phyloP scores from a whole-genome alignment of 2,329 filamentous ascomycete genomes.

The Talaromyces marneffei region DNA sequence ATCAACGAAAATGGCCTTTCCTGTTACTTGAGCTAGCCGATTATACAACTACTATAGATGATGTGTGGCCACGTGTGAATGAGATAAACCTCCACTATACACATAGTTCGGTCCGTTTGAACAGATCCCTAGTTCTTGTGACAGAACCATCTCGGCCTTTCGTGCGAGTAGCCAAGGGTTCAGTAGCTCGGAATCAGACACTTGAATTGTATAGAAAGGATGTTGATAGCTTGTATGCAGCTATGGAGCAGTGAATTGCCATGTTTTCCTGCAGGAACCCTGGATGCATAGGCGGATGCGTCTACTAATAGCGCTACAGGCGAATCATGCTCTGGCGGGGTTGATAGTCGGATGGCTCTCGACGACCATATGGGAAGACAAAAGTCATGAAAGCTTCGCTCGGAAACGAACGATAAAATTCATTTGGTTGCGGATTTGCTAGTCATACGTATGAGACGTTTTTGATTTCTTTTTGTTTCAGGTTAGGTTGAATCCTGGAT shows the following conservation, averaged over 20 bases:
- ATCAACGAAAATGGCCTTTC: conserved; percentile 18
- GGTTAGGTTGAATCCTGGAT: too few species aligned
- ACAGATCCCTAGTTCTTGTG: neutral
- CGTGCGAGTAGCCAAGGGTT: conserved; percentile 10
- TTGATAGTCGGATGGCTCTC: too few species aligned
- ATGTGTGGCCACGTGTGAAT: conserved; percentile 6
- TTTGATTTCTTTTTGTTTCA: too few species aligned
- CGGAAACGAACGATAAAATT: too few species aligned
- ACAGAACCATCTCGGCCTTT: conserved; percentile 2
- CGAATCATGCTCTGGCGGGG: too few species aligned
- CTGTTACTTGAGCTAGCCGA: conserved; percentile 19
- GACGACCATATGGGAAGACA: too few species aligned
- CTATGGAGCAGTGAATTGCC: neutral
- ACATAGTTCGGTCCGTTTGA: conserved; percentile 11
- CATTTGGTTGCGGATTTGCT: too few species aligned
- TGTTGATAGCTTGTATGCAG: conserved; percentile 7
- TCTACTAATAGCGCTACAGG: neutral
- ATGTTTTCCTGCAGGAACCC: neutral
- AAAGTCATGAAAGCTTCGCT: too few species aligned
- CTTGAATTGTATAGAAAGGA: conserved; percentile 5
- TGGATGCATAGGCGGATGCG: neutral
- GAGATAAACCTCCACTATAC: conserved; percentile 1
- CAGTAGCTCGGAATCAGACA: conserved; percentile 9
- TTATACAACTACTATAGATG: neutral
- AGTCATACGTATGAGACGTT: too few species aligned